Conservation (phyloP, 441 rosid genomes). For the Omphalea diandra region DNA sequence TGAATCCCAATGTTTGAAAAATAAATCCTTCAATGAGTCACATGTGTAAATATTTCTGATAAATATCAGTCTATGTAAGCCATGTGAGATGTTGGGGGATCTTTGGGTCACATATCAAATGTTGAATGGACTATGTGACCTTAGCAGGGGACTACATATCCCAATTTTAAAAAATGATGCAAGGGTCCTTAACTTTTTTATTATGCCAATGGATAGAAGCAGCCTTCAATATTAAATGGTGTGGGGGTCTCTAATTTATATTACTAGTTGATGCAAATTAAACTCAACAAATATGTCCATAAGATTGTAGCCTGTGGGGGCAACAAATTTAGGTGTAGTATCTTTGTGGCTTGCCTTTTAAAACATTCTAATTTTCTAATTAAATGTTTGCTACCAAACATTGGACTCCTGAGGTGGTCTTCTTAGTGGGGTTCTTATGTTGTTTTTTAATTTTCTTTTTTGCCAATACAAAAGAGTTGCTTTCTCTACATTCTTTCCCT, state of each 20-base stretch:
- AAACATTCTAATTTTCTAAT: conserved; percentile 28
- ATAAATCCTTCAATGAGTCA: too few relatives aligned
- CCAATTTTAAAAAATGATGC: conserved; percentile 19
- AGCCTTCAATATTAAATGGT: conserved; percentile 6
- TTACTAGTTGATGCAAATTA: conserved; percentile 14
- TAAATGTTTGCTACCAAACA: conserved; percentile 4
- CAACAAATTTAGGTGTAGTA: conserved; percentile 27
- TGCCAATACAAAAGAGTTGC: conserved; percentile 22
- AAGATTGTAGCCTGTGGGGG: conserved; percentile 30
- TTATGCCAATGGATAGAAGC: conserved; percentile 19
- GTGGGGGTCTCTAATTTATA: not conserved
- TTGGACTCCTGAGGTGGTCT: conserved; percentile 10
- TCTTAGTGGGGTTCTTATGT: conserved; percentile 32
- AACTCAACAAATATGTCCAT: conserved; percentile 18
- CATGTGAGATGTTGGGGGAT: conserved; percentile 54
- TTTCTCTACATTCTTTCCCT: conserved; percentile 41
- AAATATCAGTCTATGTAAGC: conserved; percentile 40
- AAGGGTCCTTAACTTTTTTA: conserved; percentile 12
- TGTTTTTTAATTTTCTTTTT: conserved; percentile 1
- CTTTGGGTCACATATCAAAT: conserved; percentile 32
- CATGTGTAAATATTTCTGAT: conserved; percentile 28
- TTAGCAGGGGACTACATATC: conserved; percentile 32
- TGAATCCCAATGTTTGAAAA: conserved; percentile 27
- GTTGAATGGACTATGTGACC: conserved; percentile 35
- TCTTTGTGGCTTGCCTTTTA: conserved; percentile 12